phyloP scores from a whole-genome alignment of 148 eudicot genomes.

The Polygonum maritimum region DNA sequence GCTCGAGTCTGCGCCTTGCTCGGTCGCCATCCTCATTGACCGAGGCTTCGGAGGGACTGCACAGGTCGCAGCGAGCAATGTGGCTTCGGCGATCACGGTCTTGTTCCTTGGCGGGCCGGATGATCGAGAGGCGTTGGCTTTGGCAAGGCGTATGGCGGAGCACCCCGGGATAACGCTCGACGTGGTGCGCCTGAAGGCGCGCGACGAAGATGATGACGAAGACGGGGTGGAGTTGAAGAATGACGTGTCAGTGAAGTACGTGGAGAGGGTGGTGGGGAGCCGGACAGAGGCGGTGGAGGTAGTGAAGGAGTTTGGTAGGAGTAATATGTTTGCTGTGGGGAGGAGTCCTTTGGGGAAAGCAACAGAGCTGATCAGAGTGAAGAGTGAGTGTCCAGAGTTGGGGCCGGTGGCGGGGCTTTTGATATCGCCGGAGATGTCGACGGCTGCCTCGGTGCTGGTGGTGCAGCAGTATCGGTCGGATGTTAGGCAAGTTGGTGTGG shows the following conservation, averaged over 20 bases:
- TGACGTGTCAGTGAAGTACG: slow-evolving; percentile 41
- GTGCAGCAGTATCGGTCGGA: slow-evolving; percentile 45
- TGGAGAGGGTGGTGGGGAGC: slow-evolving; percentile 36
- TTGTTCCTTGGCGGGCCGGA: slow-evolving; percentile 75
- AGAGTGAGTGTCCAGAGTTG: slow-evolving; percentile 47
- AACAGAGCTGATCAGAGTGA: background rate
- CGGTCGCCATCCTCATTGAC: slow-evolving; percentile 62
- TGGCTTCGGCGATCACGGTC: slow-evolving; percentile 34
- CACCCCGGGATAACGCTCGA: slow-evolving; percentile 58
- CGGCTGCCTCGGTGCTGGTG: slow-evolving; percentile 55
- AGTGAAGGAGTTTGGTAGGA: slow-evolving; percentile 26
- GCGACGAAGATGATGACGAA: background rate
- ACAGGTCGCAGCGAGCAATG: slow-evolving; percentile 65
- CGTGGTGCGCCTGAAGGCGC: slow-evolving; percentile 23
- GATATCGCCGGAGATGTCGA: slow-evolving; percentile 36
- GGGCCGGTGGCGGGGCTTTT: slow-evolving; percentile 53
- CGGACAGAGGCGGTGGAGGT: slow-evolving; percentile 22
- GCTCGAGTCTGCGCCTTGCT: slow-evolving; percentile 59
- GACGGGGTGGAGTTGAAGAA: slow-evolving; percentile 32
- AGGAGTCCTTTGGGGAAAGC: slow-evolving; percentile 25
- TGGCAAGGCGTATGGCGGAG: slow-evolving; percentile 67
- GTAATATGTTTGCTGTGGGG: slow-evolving; percentile 59
- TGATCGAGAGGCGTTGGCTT: slow-evolving; percentile 67
- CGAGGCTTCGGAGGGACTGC: slow-evolving; percentile 73
- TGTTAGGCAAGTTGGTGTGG: slow-evolving; percentile 7